These are phyloP conservation scores for Tetrahymena thermophila DNA, from an alignment of 73 alveolate species.

Conservation along the genomic window DNA sequence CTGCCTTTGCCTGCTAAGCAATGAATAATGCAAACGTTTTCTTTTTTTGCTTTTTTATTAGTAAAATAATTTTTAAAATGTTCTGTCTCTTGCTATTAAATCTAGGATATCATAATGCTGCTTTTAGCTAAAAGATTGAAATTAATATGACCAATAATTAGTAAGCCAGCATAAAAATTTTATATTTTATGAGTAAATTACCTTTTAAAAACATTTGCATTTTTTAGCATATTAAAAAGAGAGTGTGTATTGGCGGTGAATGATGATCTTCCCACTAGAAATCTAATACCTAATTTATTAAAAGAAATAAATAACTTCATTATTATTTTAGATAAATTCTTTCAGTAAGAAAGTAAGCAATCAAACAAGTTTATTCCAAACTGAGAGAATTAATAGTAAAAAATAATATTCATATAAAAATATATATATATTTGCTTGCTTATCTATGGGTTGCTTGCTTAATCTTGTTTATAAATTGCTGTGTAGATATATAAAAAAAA, in stretches of 20 bases:
- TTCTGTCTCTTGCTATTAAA: not conserved
- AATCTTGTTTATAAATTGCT: not conserved
- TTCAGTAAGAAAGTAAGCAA: not conserved
- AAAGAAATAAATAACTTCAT: not conserved
- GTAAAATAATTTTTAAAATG: not conserved
- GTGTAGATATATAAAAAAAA: not conserved
- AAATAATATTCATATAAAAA: not conserved
- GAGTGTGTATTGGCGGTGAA: constrained; percentile 72
- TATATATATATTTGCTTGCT: not conserved
- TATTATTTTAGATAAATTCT: not conserved
- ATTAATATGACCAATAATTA: no score
- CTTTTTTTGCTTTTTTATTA: constrained; percentile 19
- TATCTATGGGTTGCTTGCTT: not conserved
- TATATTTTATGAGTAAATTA: not conserved
- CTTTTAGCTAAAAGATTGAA: no score
- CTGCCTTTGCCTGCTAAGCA: constrained; percentile 84
- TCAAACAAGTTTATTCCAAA: no score
- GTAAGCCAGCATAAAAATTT: not conserved
- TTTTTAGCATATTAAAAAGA: constrained; percentile 70
- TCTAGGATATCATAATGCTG: no score
- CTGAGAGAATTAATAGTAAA: no score
- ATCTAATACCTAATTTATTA: constrained; percentile 44
- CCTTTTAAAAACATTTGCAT: constrained; percentile 48
- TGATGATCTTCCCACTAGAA: constrained; percentile 84
- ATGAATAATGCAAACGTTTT: constrained; percentile 55